Percentiles rank a stretch among this genome's conserved stretches.
Conservation (phyloP, 257 asterid species). For the Solanum bulbocastanum region DNA sequence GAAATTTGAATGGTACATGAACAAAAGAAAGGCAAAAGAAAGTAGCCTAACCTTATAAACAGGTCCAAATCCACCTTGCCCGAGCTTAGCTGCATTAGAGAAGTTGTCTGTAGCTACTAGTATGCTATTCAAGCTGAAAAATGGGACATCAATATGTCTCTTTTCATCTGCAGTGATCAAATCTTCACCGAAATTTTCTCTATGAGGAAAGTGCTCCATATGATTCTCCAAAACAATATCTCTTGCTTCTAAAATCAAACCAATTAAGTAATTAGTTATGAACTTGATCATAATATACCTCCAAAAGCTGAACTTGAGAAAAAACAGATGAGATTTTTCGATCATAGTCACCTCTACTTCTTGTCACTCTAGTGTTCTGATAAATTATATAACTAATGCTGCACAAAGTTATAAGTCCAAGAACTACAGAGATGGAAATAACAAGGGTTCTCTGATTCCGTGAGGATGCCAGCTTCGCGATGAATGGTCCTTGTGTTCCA, state of each 20-base stretch:
- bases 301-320: neutral
- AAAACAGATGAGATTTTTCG: neutral
- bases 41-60: conserved; percentile 35
- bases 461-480: neutral
- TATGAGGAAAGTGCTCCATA: neutral
- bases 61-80: conserved; percentile 63
- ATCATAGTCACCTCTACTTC: conserved; percentile 1
- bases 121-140: conserved; percentile 25
- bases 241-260: neutral
- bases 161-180: conserved; percentile 22
- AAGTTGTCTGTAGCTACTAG: conserved; percentile 42
- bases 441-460: neutral
- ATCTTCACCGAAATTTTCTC: conserved; percentile 7
- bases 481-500: neutral
- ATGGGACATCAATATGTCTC: conserved; percentile 22
- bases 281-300: neutral
- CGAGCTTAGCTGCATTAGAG: conserved; percentile 41
- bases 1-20: neutral
- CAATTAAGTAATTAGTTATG: neutral
- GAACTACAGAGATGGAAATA: neutral
- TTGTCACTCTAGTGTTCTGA: conserved; percentile 2
- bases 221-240: conserved; percentile 2
- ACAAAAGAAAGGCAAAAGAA: neutral
- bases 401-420: conserved; percentile 9
- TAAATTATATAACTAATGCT: conserved; percentile 13